These are phyloP conservation scores for Aaosphaeria pasadenensis DNA, from an alignment of 2,329 filamentous ascomycete species.

Conservation along the genomic window DNA sequence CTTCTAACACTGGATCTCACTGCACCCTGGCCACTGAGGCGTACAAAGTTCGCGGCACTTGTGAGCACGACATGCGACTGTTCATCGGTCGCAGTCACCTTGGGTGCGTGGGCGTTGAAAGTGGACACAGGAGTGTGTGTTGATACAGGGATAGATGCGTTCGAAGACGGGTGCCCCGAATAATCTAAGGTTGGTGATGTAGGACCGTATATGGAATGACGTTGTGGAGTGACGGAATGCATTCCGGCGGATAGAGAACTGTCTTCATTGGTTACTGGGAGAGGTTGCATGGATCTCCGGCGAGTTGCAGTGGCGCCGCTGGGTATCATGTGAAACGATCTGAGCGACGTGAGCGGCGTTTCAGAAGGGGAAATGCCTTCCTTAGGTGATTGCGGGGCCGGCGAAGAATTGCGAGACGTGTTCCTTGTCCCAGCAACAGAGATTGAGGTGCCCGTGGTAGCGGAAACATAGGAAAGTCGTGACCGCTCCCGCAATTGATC, in stretches of 20 bases:
- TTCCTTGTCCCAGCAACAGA: conserved; percentile 30
- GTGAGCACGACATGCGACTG: neutral
- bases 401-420: conserved; percentile 35
- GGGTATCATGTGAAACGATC: conserved; percentile 38
- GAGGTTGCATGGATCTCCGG: conserved; percentile 37
- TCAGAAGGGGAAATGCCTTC: conserved; percentile 23
- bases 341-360: conserved; percentile 32
- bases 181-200: conserved; percentile 16
- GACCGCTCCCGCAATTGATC: conserved; percentile 37
- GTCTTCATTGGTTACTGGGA: conserved; percentile 35
- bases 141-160: neutral
- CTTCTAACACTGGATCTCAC: conserved; percentile 21
- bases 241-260: conserved; percentile 16
- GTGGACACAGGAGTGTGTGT: too few species aligned
- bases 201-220: conserved; percentile 29
- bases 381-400: conserved; percentile 29
- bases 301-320: conserved; percentile 24
- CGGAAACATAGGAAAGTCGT: conserved; percentile 37
- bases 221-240: conserved; percentile 14
- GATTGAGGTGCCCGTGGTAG: conserved; percentile 22
- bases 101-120: too few species aligned
- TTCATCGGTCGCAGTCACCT: too few species aligned
- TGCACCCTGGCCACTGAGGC: conserved; percentile 12
- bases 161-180: neutral
- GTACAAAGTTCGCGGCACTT: conserved; percentile 3